phyloP scores from a whole-genome alignment of 805 yeast species.

The Saccharomycopsis guyanensis region DNA sequence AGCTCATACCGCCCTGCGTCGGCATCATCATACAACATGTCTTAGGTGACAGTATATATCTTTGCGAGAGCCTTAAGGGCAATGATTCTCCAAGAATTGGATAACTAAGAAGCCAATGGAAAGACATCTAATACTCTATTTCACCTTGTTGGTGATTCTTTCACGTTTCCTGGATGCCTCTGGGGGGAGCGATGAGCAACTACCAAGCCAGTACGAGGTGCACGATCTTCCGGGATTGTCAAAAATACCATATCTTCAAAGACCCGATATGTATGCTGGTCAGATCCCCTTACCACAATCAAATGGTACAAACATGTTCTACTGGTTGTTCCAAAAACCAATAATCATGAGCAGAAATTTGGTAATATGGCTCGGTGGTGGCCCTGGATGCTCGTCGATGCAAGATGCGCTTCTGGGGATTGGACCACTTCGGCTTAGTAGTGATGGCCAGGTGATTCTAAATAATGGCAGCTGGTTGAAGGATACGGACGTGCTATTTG shows the following conservation, averaged over 20 bases:
- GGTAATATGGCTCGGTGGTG: conserved; percentile 78
- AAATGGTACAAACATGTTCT: conserved; percentile 48
- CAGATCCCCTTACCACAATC: conserved; percentile 46
- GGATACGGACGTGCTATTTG: conserved; percentile 53
- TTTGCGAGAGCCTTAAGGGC: no score
- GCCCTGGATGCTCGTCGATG: conserved; percentile 83
- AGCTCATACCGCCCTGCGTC: no score
- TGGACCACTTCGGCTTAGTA: conserved; percentile 57
- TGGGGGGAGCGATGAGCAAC: no score
- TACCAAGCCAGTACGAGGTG: no score
- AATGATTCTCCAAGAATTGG: no score
- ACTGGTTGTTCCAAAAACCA: conserved; percentile 48
- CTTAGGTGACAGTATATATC: no score
- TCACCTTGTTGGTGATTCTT: no score
- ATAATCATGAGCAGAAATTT: conserved; percentile 30
- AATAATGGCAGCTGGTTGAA: conserved; percentile 66
- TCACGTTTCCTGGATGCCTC: no score
- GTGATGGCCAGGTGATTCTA: conserved; percentile 30
- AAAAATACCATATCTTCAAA: neutral
- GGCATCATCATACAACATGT: no score
- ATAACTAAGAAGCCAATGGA: no score
- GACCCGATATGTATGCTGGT: conserved; percentile 36
- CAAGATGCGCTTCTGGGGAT: conserved; percentile 77
- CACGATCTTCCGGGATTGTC: conserved; percentile 1
- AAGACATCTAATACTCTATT: no score